Evolutionary conservation across 176 grass and related monocot species (phyloP), one percentile per base, ranked within the genome.

Genomic region (Carex pumila): DNA sequence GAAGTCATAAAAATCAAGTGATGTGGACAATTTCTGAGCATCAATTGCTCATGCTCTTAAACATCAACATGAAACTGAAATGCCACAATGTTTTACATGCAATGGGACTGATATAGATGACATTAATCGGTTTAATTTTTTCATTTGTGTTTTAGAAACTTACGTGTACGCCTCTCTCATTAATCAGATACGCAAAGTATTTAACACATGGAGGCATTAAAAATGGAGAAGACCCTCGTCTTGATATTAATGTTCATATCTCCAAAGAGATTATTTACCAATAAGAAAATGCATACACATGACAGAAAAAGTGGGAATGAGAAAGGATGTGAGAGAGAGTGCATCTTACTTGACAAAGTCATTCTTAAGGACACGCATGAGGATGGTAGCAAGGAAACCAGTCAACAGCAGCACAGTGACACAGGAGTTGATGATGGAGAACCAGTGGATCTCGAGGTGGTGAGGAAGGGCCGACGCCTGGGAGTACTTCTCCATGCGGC

Each of bases 371-470:
- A 93, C 92, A 54, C 92, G 90, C 95, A 97, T 94, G 66, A 94
- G 86, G 71, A 94, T 97, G 71, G 95, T 97, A 53, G 95, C 95
- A 34, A 97, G 72, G 59, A 97, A 97, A 32, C 95, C 95, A 29
- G 95, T 97, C 52, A 97, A 75, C 41, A 97, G 92, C 64, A 97
- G 85, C 14, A 94, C 94, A 0, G 94, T 97, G 11, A 97, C 95
- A 80, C 95, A 97, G 37, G 92, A 94, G 67, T 97, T 97, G 63
- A 97, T 90, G 68, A 97, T 97, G 47, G 95, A 97, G 87, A 97
- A 97, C 95, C 95, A 97, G 71, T 97, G 95, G 62, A 97, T 97
- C 87, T 97, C 95, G 17, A 97, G 90, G 81, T 97, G 95, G 58
- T 97, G 95, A 18, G 95, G 95, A 87, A 97, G 90, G 61, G 90